phyloP scores from a whole-genome alignment of 2,329 filamentous ascomycete genomes.

The Colletotrichum destructivum region DNA sequence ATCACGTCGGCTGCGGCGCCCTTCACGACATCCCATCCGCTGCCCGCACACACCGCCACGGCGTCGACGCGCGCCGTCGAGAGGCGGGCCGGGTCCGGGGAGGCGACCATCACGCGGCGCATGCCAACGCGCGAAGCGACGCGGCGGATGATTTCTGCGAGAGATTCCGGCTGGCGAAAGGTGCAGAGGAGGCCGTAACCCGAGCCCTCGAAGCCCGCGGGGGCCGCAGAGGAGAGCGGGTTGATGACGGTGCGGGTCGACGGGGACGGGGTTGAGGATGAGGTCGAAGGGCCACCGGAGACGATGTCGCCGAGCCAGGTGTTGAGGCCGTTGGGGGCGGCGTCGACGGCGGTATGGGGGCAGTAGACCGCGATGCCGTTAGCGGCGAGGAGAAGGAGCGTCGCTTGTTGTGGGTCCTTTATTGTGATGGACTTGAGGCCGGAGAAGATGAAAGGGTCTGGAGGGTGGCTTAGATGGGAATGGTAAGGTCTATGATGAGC shows the following conservation, averaged over 20 bases:
- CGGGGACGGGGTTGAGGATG: constrained; percentile 46
- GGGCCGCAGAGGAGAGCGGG: constrained; percentile 58
- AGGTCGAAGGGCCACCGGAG: constrained; percentile 61
- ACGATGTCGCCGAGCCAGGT: constrained; percentile 95
- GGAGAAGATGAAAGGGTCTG: constrained; percentile 97
- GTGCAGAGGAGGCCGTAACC: constrained; percentile 69
- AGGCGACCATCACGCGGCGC: constrained; percentile 64
- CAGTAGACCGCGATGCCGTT: constrained; percentile 95
- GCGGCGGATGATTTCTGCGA: constrained; percentile 62
- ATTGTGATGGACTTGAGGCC: constrained; percentile 91
- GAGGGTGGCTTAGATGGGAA: constrained; percentile 24
- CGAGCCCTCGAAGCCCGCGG: constrained; percentile 61
- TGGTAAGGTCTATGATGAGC: background rate
- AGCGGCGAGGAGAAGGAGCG: constrained; percentile 84
- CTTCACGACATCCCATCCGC: constrained; percentile 83
- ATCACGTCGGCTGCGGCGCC: constrained; percentile 81
- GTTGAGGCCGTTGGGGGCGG: constrained; percentile 86
- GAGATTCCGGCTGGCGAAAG: constrained; percentile 55
- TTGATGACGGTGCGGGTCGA: constrained; percentile 60
- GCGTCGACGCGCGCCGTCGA: constrained; percentile 66
- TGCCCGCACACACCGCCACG: constrained; percentile 92
- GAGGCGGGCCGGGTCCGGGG: constrained; percentile 25
- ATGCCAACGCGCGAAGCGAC: constrained; percentile 80
- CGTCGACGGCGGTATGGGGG: constrained; percentile 95
- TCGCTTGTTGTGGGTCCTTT: constrained; percentile 87